Percentiles rank a stretch among this genome's conserved stretches.
Conservation (phyloP, 2,329 filamentous ascomycete genomes). For the Aspergillus pseudonomiae region DNA sequence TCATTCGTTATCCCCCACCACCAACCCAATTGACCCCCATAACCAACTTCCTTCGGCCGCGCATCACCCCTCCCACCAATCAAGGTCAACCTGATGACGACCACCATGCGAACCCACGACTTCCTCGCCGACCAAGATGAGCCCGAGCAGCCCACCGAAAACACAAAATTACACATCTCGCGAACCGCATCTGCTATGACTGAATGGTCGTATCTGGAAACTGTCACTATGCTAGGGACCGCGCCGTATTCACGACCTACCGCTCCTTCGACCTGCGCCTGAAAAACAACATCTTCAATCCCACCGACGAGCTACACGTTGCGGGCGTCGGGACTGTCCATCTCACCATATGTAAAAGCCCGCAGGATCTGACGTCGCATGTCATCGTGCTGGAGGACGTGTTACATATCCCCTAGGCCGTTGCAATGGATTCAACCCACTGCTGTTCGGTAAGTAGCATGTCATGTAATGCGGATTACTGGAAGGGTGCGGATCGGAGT, state of each 20-base stretch:
- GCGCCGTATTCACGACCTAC: constrained; percentile 35
- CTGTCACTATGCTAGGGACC: constrained; percentile 38
- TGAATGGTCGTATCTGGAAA: constrained; percentile 33
- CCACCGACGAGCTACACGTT: constrained; percentile 29
- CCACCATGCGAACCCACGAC: constrained; percentile 14
- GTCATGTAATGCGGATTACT: constrained; percentile 23
- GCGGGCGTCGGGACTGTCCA: constrained; percentile 38
- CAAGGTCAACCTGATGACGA: neutral
- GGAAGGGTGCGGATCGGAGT: constrained; percentile 23
- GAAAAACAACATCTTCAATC: constrained; percentile 27
- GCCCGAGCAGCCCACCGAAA: constrained; percentile 13
- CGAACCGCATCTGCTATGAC: constrained; percentile 41
- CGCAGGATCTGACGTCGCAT: constrained; percentile 23
- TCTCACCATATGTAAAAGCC: constrained; percentile 27
- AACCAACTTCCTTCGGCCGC: neutral
- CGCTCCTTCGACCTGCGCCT: constrained; percentile 23
- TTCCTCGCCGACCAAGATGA: constrained; percentile 9
- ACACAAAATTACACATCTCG: constrained; percentile 25
- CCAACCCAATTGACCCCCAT: neutral
- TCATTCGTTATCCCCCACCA: neutral
- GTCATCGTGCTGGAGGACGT: constrained; percentile 35
- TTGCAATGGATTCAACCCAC: constrained; percentile 38
- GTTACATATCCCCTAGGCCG: constrained; percentile 37
- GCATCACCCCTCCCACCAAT: neutral
- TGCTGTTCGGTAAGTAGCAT: constrained; percentile 28